Conservation (phyloP, 1,139 yeast genomes). For the Oligophagozyma castellii region DNA sequence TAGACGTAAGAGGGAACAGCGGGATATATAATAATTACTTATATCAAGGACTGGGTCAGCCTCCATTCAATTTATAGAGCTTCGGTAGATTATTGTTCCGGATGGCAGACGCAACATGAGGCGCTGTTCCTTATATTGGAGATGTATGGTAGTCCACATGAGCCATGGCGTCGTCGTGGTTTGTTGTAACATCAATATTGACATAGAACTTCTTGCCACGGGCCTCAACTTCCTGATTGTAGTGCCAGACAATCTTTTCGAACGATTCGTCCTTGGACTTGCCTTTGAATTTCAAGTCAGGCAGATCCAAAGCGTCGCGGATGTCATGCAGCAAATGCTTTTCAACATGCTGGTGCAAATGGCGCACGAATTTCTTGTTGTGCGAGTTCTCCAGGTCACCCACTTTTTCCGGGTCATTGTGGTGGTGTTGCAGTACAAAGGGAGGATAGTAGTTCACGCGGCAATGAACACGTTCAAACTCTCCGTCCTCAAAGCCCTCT, state of each 20-base stretch:
- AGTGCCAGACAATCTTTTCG: conserved; percentile 39
- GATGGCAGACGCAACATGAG: no score
- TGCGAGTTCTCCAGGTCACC: conserved; percentile 62
- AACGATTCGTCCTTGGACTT: conserved; percentile 36
- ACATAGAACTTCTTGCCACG: conserved; percentile 37
- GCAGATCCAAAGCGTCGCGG: conserved; percentile 44
- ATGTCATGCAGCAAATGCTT: conserved; percentile 59
- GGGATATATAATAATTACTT: no score
- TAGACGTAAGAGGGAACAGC: no score
- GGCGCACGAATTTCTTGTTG: conserved; percentile 58
- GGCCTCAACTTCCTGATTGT: conserved; percentile 36
- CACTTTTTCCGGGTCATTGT: conserved; percentile 56
- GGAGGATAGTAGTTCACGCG: conserved; percentile 59
- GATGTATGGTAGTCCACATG: conserved; percentile 42
- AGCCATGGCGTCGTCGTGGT: conserved; percentile 46
- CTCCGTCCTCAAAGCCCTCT: conserved; percentile 68
- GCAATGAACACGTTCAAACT: conserved; percentile 55
- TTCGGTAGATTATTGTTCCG: no score
- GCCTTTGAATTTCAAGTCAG: conserved; percentile 38
- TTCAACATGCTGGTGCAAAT: conserved; percentile 61
- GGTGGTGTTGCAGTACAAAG: conserved; percentile 52
- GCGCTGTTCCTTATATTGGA: no score
- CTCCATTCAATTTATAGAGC: no score
- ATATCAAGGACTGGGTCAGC: no score
- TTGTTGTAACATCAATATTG: conserved; percentile 43